Evolutionary conservation across 768 basidiomycete genomes (phyloP), one percentile per base, ranked within the genome.

Genomic region (Psilocybe subaeruginosa): DNA sequence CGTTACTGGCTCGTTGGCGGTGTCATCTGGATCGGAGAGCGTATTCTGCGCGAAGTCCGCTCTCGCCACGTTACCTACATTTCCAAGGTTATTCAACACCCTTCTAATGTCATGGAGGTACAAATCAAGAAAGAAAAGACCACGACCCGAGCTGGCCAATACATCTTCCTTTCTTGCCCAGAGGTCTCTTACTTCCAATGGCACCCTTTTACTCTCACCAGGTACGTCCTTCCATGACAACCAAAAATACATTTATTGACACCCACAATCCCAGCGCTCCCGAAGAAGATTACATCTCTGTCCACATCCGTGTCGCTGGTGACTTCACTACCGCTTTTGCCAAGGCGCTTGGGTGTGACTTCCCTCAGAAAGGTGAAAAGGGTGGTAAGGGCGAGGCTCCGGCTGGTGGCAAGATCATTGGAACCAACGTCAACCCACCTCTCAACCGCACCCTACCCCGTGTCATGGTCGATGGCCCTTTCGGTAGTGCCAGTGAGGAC

Each of bases 111-210:
- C 63, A 83, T 96, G 79, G 95, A 98, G 77, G 78, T 99, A 30
- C 97, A 97, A 75, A 96, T 98, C 83, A 97, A 96, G 82, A 97
- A 97, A 77, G 96, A 97, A 70, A 91, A 90, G 77, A 93, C 87
- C 0, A 88, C 79, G 1, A 87, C 85, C 30, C 83, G 89, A 9
- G 93, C 95, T 1, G 95, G 95, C 17, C 93, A 97, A 73, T 98
- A 97, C 75, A 92, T 98, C 73, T 95, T 97, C 81, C 74, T 97
- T 52, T 89, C 81, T 65, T 95, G 93, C 77, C 96, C 95, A 8
- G 92, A 94, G 74, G 80, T 98, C 49, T 93, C 91, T 17, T 97
- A 94, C 78, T 96, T 91, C 82, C 94, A 97, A 72, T 98, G 95
- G 92, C 96, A 98, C 70, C 95, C 95, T 8, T 97, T 97, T 82